Conservation (phyloP, 2,329 filamentous ascomycete genomes). For the Fusarium burgessii region DNA sequence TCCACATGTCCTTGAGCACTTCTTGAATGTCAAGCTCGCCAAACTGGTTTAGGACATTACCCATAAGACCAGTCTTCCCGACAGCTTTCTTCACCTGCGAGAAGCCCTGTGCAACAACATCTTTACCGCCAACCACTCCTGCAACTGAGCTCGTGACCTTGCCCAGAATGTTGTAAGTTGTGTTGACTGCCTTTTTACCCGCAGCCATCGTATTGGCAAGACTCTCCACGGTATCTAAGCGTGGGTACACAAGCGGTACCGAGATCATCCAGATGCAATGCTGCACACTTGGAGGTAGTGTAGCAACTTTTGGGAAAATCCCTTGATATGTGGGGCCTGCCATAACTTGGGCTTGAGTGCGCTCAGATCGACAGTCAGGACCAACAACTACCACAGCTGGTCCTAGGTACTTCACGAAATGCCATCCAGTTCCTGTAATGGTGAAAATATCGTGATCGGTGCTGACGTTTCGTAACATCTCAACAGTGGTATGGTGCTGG, state of each 20-base stretch:
- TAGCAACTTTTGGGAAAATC: slow-evolving; percentile 93
- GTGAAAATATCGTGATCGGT: slow-evolving; percentile 95
- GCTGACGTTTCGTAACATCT: slow-evolving; percentile 89
- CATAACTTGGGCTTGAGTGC: slow-evolving; percentile 91
- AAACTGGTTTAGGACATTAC: slow-evolving; percentile 93
- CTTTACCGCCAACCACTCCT: slow-evolving; percentile 94
- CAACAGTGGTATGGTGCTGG: slow-evolving; percentile 96
- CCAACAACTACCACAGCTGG: slow-evolving; percentile 91
- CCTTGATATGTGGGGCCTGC: slow-evolving; percentile 97
- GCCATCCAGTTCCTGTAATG: slow-evolving; percentile 96
- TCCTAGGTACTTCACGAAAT: slow-evolving; percentile 96
- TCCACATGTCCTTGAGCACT: slow-evolving; percentile 97
- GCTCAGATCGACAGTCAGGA: slow-evolving; percentile 90
- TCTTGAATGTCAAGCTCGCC: slow-evolving; percentile 95
- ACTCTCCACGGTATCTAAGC: slow-evolving; percentile 90
- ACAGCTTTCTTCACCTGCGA: slow-evolving; percentile 96
- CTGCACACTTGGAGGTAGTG: slow-evolving; percentile 90
- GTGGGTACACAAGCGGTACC: slow-evolving; percentile 89
- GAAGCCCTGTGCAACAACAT: slow-evolving; percentile 92
- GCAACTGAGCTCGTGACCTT: slow-evolving; percentile 96
- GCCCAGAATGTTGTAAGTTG: slow-evolving; percentile 94
- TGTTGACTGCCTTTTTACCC: slow-evolving; percentile 96
- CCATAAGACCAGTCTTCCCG: slow-evolving; percentile 95
- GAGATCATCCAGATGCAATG: slow-evolving; percentile 98
- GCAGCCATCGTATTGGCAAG: slow-evolving; percentile 91